Evolutionary conservation across 192 early-diverging fungal genomes (phyloP).

Genomic region (Backusella mclennaniae): DNA sequence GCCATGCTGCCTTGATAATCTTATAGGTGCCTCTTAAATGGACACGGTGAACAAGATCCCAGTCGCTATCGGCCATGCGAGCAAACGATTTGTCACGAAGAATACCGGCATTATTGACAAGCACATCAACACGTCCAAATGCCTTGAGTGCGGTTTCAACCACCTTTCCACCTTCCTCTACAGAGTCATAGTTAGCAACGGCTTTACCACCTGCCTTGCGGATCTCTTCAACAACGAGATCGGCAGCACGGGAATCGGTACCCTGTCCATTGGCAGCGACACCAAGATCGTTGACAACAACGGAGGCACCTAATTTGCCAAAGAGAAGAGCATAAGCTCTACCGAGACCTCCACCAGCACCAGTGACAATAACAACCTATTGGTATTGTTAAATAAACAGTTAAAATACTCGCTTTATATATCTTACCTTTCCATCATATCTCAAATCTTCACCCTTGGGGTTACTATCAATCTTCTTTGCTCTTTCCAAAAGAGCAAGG

Average conservation of each 20-base stretch:
- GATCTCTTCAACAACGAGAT: slow-evolving; percentile 87
- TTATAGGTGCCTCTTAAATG: slow-evolving; percentile 95
- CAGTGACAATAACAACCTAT: slow-evolving; percentile 81
- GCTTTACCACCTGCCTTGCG: slow-evolving; percentile 81
- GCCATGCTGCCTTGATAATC: slow-evolving; percentile 93
- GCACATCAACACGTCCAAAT: slow-evolving; percentile 75
- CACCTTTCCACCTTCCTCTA: slow-evolving; percentile 92
- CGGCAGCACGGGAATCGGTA: slow-evolving; percentile 48
- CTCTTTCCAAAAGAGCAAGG: slow-evolving; percentile 73
- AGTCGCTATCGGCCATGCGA: slow-evolving; percentile 90
- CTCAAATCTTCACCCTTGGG: slow-evolving; percentile 55
- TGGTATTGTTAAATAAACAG: no score
- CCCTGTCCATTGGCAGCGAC: slow-evolving; percentile 48
- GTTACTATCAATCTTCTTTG: slow-evolving; percentile 66
- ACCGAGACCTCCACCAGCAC: slow-evolving; percentile 90
- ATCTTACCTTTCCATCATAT: slow-evolving; percentile 70
- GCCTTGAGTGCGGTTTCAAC: slow-evolving; percentile 88
- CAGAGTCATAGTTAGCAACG: slow-evolving; percentile 90
- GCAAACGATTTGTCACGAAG: slow-evolving; percentile 93
- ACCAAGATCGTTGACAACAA: slow-evolving; percentile 90
- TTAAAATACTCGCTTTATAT: no score
- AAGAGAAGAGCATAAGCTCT: slow-evolving; percentile 85
- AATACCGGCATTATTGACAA: slow-evolving; percentile 99
- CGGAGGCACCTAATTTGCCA: slow-evolving; percentile 77
- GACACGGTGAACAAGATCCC: slow-evolving; percentile 90